Evolutionary conservation across 345 rosid genomes (phyloP), one percentile per base, ranked within the genome.

Genomic region (Salix arbutifolia): DNA sequence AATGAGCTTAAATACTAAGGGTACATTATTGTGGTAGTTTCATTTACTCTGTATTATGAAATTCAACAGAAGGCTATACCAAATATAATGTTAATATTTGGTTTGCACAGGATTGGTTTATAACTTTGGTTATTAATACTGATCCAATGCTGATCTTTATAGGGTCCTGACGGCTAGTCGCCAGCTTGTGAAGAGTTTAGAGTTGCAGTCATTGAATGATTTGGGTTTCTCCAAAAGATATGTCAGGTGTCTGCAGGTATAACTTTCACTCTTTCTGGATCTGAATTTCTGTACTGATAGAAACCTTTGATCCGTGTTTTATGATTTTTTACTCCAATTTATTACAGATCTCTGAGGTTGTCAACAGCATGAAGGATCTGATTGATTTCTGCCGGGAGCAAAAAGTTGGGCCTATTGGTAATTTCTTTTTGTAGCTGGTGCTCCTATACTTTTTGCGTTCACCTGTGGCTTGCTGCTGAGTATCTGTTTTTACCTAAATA

Each of bases 201-300:
- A 96, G 86, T 82, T 89, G 76, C 97, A 91, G 77, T 92, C 99
- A 1, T 80, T 96, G 65, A 93, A 96, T 58, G 98, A 96, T 82
- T 86, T 96, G 46, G 98, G 99, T 66, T 96, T 93, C 82, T 93
- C 99, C 76, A 96, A 96, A 85, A 83, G 98, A 88, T 96, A 93
- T 77, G 97, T 96, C 73, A 85, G 99, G 81, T 91, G 97, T 83
- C 81, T 96, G 86, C 99, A 96, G 98, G 99, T 96, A 86, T 46
- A 58, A 52, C 65, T 80, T 72, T 66, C 21, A 53, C 33, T 72
- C 6, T 62, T 46, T 73, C 60, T 38, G 73, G 35, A 46, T 64
- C 40, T 52, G 56, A 72, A 30, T 64, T 79, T 46, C 30, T 26
- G 37, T 77, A 4, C 37, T 74, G 60, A 44, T 66, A 44, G 17